A percentile compares a stretch with the other conserved stretches of the same genome.
Conservation (phyloP, 352 stramenopile species). For the Globisporangium paddicum region DNA sequence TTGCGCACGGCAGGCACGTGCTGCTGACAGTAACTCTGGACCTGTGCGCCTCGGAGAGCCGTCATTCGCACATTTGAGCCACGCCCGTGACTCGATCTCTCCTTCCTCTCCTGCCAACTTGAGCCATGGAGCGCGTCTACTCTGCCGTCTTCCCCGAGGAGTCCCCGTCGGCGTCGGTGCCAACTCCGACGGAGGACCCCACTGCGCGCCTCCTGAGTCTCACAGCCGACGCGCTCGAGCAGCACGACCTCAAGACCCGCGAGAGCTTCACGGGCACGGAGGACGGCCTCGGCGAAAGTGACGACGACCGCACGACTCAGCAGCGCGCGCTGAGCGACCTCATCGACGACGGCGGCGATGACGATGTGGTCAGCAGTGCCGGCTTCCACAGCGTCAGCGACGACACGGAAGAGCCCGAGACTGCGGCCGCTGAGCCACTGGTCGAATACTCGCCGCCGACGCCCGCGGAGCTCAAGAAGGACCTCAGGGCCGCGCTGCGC, state of each 20-base stretch:
- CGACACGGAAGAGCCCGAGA: slow-evolving; percentile 15
- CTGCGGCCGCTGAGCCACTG: slow-evolving; percentile 18
- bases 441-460: slow-evolving; percentile 22
- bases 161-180: neutral
- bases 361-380: neutral
- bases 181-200: too few species aligned
- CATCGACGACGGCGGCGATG: neutral
- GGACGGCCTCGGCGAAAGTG: neutral
- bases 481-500: slow-evolving; percentile 40
- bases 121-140: slow-evolving; percentile 76
- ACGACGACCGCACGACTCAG: neutral
- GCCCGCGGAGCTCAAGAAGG: slow-evolving; percentile 24
- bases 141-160: slow-evolving; percentile 65
- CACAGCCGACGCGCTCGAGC: slow-evolving; percentile 48
- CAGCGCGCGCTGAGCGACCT: neutral
- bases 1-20: neutral
- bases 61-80: slow-evolving; percentile 2
- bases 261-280: slow-evolving; percentile 7
- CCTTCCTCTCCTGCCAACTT: neutral
- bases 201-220: slow-evolving; percentile 21
- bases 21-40: neutral
- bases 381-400: neutral
- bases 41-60: neutral
- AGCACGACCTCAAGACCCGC: slow-evolving; percentile 43
- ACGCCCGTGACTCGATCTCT: too few species aligned